Evolutionary conservation across 164 flowering plant genomes (phyloP), one percentile per base, ranked within the genome.

Genomic region (Nymphaea colorata): DNA sequence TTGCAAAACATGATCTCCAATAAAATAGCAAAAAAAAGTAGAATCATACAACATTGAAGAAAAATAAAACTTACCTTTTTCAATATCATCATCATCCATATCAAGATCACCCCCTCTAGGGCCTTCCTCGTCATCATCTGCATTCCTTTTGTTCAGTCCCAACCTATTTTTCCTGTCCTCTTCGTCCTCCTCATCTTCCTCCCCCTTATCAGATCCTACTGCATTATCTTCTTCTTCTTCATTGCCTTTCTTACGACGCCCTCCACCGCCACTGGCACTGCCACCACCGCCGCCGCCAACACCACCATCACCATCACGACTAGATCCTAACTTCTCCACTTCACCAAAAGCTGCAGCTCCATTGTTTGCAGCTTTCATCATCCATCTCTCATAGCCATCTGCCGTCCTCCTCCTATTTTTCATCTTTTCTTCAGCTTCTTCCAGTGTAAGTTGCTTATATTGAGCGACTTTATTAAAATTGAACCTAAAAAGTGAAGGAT

Each of bases 381-480:
- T 91, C 99, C 99, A 94, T 68, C 98, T 87, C 75, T 87, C 67
- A 78, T 88, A 91, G n/a, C 99, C 99, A 79, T 88, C 94, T 2
- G 96, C 93, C 64, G 89, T 87, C 76, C 81, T 94, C 75, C 86
- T 85, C 79, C 96, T 82, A 61, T 88, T 91, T 74, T 81, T 94
- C 89, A 94, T 91, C 80, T 90, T 91, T 78, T 91, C 99, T 80
- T 94, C 99, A 62, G 99, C 99, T 83, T 94, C 99, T 75, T 91
- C 99, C 80, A 94, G 73, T 4, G 99, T 94, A 67, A 94, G 96
- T 84, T 94, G 98, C 82, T 88, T 92, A 72, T 94, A 94, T 62
- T 94, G 99, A 64, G 99, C 98, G 69, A 91, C 96, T 76, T 91
- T 94, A 79, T 87, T 90, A 55, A 94, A 94, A 73, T 94, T 92